These are phyloP conservation scores for Sporothrix dimorphospora DNA, from an alignment of 2,329 filamentous ascomycete genomes.

Conservation along the genomic window DNA sequence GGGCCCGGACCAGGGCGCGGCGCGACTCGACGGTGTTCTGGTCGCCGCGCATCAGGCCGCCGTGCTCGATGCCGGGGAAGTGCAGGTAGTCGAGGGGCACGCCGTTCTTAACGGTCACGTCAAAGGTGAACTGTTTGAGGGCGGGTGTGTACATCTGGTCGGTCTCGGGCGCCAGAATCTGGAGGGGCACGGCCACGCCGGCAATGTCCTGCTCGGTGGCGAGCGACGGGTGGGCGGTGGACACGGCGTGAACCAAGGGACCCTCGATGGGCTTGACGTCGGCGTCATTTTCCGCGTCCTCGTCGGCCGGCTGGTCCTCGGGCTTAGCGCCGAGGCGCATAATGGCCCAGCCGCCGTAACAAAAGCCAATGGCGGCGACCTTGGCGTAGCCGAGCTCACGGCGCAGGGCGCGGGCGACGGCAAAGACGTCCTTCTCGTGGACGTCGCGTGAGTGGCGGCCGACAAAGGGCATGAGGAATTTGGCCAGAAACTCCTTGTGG, in stretches of 20 bases:
- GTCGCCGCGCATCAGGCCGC: conserved; percentile 49
- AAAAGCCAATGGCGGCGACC: conserved; percentile 53
- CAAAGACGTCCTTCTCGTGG: conserved; percentile 47
- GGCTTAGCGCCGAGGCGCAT: conserved; percentile 48
- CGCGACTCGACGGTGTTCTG: conserved; percentile 44
- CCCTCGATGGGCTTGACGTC: conserved; percentile 31
- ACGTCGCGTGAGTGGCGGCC: conserved; percentile 42
- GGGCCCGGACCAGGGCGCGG: conserved; percentile 51
- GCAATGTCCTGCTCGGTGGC: conserved; percentile 52
- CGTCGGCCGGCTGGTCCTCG: conserved; percentile 37
- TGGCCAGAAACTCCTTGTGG: conserved; percentile 36
- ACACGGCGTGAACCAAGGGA: conserved; percentile 50
- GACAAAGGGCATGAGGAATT: conserved; percentile 46
- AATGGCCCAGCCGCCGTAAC: conserved; percentile 56
- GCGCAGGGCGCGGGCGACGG: conserved; percentile 43
- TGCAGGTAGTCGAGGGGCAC: conserved; percentile 55
- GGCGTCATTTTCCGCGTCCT: conserved; percentile 10
- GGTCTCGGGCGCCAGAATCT: conserved; percentile 54
- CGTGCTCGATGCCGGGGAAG: conserved; percentile 55
- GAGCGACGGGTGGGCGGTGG: conserved; percentile 49
- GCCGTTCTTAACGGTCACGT: conserved; percentile 43
- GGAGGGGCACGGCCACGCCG: conserved; percentile 51
- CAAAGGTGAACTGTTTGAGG: conserved; percentile 49
- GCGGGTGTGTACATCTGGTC: conserved; percentile 50
- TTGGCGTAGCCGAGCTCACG: conserved; percentile 39